Percentiles rank a stretch among this genome's conserved stretches.
These are phyloP conservation scores for Daldinia grandis DNA, from an alignment of 495 filamentous ascomycete genomes.

Conservation along the genomic window DNA sequence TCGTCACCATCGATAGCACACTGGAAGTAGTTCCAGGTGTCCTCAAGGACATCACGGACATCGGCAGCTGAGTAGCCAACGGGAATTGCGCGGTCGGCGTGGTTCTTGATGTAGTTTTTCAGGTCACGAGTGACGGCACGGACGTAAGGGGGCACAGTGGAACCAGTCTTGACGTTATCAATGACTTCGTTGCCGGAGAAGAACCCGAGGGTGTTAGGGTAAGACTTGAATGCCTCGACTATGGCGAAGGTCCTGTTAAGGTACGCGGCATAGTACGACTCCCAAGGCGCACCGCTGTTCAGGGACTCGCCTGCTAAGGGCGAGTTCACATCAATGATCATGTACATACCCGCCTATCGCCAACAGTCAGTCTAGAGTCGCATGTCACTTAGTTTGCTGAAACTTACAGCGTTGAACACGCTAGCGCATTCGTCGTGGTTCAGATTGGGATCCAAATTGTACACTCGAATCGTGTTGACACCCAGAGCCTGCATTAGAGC, in stretches of 20 bases:
- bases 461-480: slow-evolving; percentile 90
- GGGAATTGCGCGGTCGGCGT: slow-evolving; percentile 73
- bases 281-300: slow-evolving; percentile 71
- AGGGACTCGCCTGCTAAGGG: slow-evolving; percentile 81
- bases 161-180: slow-evolving; percentile 67
- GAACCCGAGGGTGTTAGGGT: slow-evolving; percentile 90
- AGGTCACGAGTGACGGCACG: slow-evolving; percentile 82
- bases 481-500: slow-evolving; percentile 87
- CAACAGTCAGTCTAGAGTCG: neutral
- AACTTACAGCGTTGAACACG: slow-evolving; percentile 88
- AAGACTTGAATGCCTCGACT: slow-evolving; percentile 93
- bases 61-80: slow-evolving; percentile 97
- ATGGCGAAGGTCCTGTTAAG: slow-evolving; percentile 86
- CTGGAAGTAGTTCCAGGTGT: slow-evolving; percentile 84
- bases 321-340: slow-evolving; percentile 88
- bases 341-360: slow-evolving; percentile 61
- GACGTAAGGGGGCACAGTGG: slow-evolving; percentile 69
- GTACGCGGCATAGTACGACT: slow-evolving; percentile 78
- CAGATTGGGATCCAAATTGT: slow-evolving; percentile 84
- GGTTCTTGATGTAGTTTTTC: slow-evolving; percentile 84
- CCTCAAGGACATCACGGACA: slow-evolving; percentile 78
- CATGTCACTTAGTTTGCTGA: neutral
- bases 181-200: slow-evolving; percentile 96
- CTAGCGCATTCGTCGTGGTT: slow-evolving; percentile 90
- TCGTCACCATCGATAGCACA: slow-evolving; percentile 74